Base-by-base conservation (phyloP, 73 alveolate species). In the Stentor coeruleus region DNA sequence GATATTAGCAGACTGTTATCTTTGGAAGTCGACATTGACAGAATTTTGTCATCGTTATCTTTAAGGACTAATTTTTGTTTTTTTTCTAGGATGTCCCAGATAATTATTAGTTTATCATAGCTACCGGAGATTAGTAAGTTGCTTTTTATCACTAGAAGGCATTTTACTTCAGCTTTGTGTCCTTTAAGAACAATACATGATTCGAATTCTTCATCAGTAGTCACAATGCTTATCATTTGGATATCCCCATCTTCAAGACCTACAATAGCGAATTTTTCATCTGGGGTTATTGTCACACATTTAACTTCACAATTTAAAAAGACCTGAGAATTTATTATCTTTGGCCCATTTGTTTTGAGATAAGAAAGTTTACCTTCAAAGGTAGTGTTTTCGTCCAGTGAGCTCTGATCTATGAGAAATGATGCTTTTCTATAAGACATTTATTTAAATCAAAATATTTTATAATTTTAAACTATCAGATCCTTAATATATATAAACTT, bases 251-350 rank as follows among this genome's bases (percentile, higher is more conserved):
- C 99, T 98, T 3, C 94, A 96, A 80, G 94, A 94, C 74, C 92
- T 96, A 87, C 94, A 94, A 84, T 92, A 94, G 84, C 94, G 86
- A 87, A 98, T 94, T 81, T 94, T 92, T 86, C 94, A 88, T 82
- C 90, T 94, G 81, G 98, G 90, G 84, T 98, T 94, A 85, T 89
- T 90, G 85, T 80, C 93, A 60, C 93, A 92, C 80, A 92, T 87
- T 91, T 30, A 92, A 30, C 94, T 98, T 85, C 89, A 93, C 74
- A 98, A 97, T 33, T 98, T 98, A 37, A 98, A 96, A 82, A 89
- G 93, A 59, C 94, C 90, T 84, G 97, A 96, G 59, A 98, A 96
- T 33, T 95, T 96, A 35, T 84, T 91, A 14, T 86, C 73, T 35
- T 92, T 95, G 83, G 97, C 96, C 6, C 85, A 92, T 41, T 96